Base-by-base conservation (phyloP, 2,329 filamentous ascomycete genomes). In the Mycogone perniciosa region DNA sequence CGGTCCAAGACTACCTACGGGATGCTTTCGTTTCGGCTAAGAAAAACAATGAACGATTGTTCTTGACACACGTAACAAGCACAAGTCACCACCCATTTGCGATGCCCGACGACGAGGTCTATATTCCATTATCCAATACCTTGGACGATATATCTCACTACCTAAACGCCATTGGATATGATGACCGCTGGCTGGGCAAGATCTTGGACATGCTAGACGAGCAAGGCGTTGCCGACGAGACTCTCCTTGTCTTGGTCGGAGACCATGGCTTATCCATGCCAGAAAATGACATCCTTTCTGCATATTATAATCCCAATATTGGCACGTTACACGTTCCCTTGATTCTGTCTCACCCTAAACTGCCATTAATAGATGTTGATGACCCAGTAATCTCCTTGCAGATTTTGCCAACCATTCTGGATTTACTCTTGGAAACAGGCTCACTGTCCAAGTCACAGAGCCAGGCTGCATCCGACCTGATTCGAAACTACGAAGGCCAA, bases 51-150 rank as follows among this genome's bases (percentile, higher is more conserved):
- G 60, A 67, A 37, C 58, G 66, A 8, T 59, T 68, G 0, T 68
- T 68, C 30, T 46, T 68, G 4, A 62, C 65, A 1, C 66, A 68
- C 50, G 47, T 68, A 3, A 68, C 66, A 1, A 68, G 65, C 48
- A 68, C 66, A 6, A 66, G 58, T 26, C 66, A 68, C 34, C 66
- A 68, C 35, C 59, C 63, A 5, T 68, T 65, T 40, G 59, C 57
- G 1, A 52, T 68, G 45, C 66, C 66, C 1, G 55, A 51, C 4
- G 57, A 59, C 0, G 64, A 66, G 31, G 49, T 51, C 3, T 63
- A 64, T 6, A 59, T 62, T 0, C 60, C 60, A 2, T 40, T 68
- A 40, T 57, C 59, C 1, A 58, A 58, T 26, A 60, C 60, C 0
- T 44, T 62, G 0, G 60, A 65, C 6, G 61, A 68, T 44, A 59